Percentiles rank a stretch among this genome's conserved stretches.
Evolutionary conservation across 2,329 filamentous ascomycete species (phyloP).

Genomic region (Colletotrichum sp.): DNA sequence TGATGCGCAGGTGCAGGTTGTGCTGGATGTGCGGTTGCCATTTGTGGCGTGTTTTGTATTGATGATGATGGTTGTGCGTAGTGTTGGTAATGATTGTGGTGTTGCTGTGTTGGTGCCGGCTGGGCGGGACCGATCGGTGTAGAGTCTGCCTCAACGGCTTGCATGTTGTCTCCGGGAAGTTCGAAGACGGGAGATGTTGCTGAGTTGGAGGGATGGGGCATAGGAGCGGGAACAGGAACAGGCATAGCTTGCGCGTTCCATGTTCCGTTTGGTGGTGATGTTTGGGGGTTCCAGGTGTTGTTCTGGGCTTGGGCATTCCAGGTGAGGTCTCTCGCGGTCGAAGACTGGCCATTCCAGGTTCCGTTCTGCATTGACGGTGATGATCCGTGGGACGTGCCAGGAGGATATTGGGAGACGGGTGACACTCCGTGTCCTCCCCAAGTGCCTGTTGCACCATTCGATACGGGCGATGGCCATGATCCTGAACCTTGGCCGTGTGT

Average conservation of each 20-base stretch:
- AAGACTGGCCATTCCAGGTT: neutral
- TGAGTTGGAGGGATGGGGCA: neutral
- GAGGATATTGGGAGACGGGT: slow-evolving; percentile 3
- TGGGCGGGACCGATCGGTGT: slow-evolving; percentile 5
- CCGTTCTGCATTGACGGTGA: neutral
- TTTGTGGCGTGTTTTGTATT: slow-evolving; percentile 7
- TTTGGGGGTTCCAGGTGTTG: neutral
- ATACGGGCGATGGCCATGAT: slow-evolving; percentile 10
- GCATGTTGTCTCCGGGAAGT: slow-evolving; percentile 10
- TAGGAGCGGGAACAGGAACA: neutral
- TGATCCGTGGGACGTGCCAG: neutral
- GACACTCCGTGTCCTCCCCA: slow-evolving; percentile 4
- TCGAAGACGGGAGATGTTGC: slow-evolving; percentile 11
- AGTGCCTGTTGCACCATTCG: neutral
- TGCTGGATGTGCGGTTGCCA: neutral
- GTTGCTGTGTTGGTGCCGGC: neutral
- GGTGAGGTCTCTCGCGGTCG: neutral
- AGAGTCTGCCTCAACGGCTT: slow-evolving; percentile 16
- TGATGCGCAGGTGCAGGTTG: neutral
- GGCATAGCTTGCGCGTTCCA: neutral
- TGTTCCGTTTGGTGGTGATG: neutral
- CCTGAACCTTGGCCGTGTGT: neutral
- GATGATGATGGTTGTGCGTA: slow-evolving; percentile 2
- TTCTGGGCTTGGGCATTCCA: neutral
- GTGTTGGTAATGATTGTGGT: neutral